Evolutionary conservation across 1,284 basidiomycete species (phyloP), one percentile per base, ranked within the genome.

Genomic region (Cutaneotrichosporon sp.): DNA sequence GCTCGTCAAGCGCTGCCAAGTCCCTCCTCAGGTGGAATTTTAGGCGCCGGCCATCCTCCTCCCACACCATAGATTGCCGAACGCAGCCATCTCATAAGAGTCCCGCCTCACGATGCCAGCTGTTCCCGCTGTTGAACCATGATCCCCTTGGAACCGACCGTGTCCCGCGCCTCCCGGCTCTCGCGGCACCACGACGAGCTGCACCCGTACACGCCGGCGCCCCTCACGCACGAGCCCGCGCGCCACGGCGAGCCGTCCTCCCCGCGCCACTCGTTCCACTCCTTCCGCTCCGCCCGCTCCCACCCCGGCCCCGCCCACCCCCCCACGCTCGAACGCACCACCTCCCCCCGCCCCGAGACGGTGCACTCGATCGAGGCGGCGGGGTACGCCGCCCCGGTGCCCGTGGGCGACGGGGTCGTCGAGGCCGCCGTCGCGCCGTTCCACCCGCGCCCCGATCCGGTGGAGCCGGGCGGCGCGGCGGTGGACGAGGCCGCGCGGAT

Each of bases 401-500:
- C 51, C 2, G 20, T 53, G 8, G 34, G 34, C 34, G 51, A 53
- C 34, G 51, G 51, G 1, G 51, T 53, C 4, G 4, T 53, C 20
- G 51, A 53, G 34, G 11, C 51, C 11, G 51, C 51, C 22, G 34
- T 53, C 24, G 51, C 51, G 22, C 51, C 33, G 13, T 53, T 36
- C 22, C 51, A 53, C 34, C 27, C 51, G 1, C 51, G n/a, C 51
- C 51, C 51, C 13, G 34, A 53, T 18, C n/a, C n/a, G 33, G 20
- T 3, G 51, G 22, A 16, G 34, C 27, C 11, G 29, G 51, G 34
- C 13, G 8, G 18, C 6, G n/a, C 3, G 6, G 33, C 34, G 24
- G 13, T 36, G 3, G 24, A 36, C 24, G 51, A 53, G 20, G 51
- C 51, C 5, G 51, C 51, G 16, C 51, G 51, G 14, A 53, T 53